Conservation (phyloP, 352 stramenopile genomes). For the Globisporangium viniferum region DNA sequence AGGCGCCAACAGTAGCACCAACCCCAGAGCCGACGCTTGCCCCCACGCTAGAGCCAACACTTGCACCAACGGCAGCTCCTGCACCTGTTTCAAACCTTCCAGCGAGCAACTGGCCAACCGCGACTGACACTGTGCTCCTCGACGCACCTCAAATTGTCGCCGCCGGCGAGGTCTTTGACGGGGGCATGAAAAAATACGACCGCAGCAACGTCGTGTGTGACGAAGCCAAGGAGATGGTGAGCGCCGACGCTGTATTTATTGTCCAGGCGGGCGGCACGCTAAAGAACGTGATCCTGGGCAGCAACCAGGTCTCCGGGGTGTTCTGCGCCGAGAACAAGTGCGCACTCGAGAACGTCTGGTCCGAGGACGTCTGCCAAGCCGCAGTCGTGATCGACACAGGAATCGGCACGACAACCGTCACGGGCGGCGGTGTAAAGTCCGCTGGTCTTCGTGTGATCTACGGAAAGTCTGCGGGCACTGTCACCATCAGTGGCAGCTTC, state of each 20-base stretch:
- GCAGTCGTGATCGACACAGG: slow-evolving; percentile 50
- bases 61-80: slow-evolving; percentile 3
- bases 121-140: slow-evolving; percentile 35
- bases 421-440: slow-evolving; percentile 47
- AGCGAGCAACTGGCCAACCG: slow-evolving; percentile 42
- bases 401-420: slow-evolving; percentile 52
- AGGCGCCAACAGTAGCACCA: slow-evolving; percentile 16
- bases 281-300: slow-evolving; percentile 62
- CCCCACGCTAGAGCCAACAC: slow-evolving; percentile 11
- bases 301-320: slow-evolving; percentile 37
- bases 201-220: slow-evolving; percentile 48
- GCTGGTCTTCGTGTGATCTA: slow-evolving; percentile 42
- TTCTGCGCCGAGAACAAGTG: slow-evolving; percentile 64
- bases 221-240: slow-evolving; percentile 27
- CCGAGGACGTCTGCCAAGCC: slow-evolving; percentile 49
- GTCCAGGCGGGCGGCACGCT: slow-evolving; percentile 52
- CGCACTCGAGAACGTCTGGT: slow-evolving; percentile 55
- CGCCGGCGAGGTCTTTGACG: slow-evolving; percentile 42
- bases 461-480: slow-evolving; percentile 39
- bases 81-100: slow-evolving; percentile 9
- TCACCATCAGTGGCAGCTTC: slow-evolving; percentile 53
- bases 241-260: slow-evolving; percentile 56
- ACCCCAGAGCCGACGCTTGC: slow-evolving; percentile 11
- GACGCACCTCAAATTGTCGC: slow-evolving; percentile 26
- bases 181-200: slow-evolving; percentile 59